Evolutionary conservation across 768 basidiomycete species (phyloP), one percentile per base, ranked within the genome.

Genomic region (Rhodotorula diobovata): DNA sequence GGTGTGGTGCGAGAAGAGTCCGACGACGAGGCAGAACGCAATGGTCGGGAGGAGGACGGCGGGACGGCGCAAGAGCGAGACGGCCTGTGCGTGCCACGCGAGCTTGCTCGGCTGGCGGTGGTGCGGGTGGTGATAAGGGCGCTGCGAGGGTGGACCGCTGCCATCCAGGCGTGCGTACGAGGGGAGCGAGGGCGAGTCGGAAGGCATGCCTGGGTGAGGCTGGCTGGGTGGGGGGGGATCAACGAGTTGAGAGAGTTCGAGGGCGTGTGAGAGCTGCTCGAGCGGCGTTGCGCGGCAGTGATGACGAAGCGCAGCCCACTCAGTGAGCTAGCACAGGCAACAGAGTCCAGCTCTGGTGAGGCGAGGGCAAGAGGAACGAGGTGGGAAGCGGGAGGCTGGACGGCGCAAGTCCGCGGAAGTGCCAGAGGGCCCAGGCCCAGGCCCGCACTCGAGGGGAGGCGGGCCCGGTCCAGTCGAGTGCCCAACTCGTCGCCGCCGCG

Each of bases 21-120:
- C 25, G 57, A 53, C 25, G 32, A 70, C n/a, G 60, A 71, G 61
- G 61, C 32, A 9, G 51, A 63, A 41, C 28, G 28, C 50, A 28
- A 55, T 4, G 41, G 58, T 28, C 30, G 71, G 43, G 30, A 72
- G 23, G 58, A 53, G 64, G 50, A 46, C 48, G 48, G 35, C 45
- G 6, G 71, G 71, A 34, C 66, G 45, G 1, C 66, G 66, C 9
- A 59, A 34, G 25, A 34, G 54, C 21, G 34, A 20, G 54, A 34
- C 8, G 8, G 54, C 10, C 43, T 53, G 50, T 2, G 63, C 21
- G 34, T 32, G 41, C 37, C 56, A 59, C 25, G 32, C 41, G 41
- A 57, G 61, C 25, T 53, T 57, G 28, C 21, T 8, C 0, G 55
- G 54, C 9, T 55, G 3, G 23, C 46, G 46, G 30, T 23, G 51